These are phyloP conservation scores for Plantago ovata DNA, from an alignment of 257 asterid species.

Conservation along the genomic window DNA sequence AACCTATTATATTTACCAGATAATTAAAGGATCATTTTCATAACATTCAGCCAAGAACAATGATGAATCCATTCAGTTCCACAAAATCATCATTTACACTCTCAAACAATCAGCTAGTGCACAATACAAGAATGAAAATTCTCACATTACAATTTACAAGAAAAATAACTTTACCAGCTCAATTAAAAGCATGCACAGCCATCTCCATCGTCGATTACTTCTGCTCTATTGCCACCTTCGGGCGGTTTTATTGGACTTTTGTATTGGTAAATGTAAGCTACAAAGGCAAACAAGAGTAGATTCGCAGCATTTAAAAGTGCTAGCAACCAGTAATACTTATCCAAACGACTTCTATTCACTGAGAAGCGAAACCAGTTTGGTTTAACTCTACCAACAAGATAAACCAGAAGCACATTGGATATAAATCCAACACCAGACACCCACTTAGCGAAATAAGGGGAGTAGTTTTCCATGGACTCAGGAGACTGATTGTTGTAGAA, in stretches of 20 bases:
- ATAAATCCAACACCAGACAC: constrained; percentile 46
- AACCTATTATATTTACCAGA: too few species aligned
- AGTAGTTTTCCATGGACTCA: constrained; percentile 23
- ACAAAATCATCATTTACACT: too few species aligned
- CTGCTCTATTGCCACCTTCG: too few species aligned
- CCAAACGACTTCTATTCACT: constrained; percentile 50
- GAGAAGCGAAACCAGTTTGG: constrained; percentile 47
- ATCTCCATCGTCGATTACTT: too few species aligned
- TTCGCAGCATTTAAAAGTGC: constrained; percentile 38
- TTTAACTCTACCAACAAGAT: constrained; percentile 34
- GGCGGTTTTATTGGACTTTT: not conserved
- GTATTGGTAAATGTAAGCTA: constrained; percentile 28
- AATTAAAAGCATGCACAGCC: too few species aligned
- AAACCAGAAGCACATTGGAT: constrained; percentile 33
- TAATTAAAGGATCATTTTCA: too few species aligned
- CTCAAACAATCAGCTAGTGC: too few species aligned
- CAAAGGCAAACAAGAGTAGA: constrained; percentile 20
- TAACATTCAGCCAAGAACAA: too few species aligned
- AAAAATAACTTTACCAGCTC: too few species aligned
- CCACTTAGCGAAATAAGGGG: constrained; percentile 11
- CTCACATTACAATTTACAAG: too few species aligned
- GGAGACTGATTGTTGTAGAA: constrained; percentile 35
- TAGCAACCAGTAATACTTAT: constrained; percentile 48
- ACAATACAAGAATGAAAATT: too few species aligned
- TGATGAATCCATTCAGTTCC: too few species aligned